Evolutionary conservation across 2,329 filamentous ascomycete species (phyloP), one percentile per base, ranked within the genome.

Genomic region (Seiridium cupressi): DNA sequence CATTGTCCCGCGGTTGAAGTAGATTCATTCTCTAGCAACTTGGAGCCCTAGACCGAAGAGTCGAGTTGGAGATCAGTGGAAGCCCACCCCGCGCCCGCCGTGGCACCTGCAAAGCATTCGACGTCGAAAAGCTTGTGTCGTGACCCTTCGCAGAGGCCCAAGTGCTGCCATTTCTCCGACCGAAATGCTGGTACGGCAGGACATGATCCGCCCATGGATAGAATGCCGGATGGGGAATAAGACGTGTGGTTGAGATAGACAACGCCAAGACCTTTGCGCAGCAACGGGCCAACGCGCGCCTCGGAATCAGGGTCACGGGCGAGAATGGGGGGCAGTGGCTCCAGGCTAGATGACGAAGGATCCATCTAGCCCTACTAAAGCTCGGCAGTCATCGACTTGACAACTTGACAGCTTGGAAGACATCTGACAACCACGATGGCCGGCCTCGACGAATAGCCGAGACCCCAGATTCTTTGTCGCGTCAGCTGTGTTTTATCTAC

Each of bases 171-270:
- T 49, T 18, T 31, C 18, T 36, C 38, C 31, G 32, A 32, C 49
- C 11, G 9, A 36, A n/a, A 32, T 40, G 11, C 18, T 35, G 32
- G 18, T 26, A 26, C 49, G 49, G 49, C 34, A 53, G 49, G 38
- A 53, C 49, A 53, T 53, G 49, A 53, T 53, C 49, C 49, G 49
- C 35, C 49, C 49, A 53, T 53, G 35, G 49, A 53, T 31, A 18
- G n/a, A 9, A 18, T 38, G 34, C 34, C 49, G 35, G 49, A 53
- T 36, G 49, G 31, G 34, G 48, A 26, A 35, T 34, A 6, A 38
- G 18, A 38, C 11, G 10, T 35, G 38, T 35, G 49, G 34, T 53
- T 53, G 49, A 34, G 13, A 13, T 53, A 36, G 13, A 53, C 32
- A 35, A 53, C 18, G 49, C 49, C 49, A 53, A 53, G 49, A 53